Percentiles rank a stretch among this genome's conserved stretches.
Evolutionary conservation across 257 asterid species (phyloP).

Genomic region (Nicotiana sylvestris): DNA sequence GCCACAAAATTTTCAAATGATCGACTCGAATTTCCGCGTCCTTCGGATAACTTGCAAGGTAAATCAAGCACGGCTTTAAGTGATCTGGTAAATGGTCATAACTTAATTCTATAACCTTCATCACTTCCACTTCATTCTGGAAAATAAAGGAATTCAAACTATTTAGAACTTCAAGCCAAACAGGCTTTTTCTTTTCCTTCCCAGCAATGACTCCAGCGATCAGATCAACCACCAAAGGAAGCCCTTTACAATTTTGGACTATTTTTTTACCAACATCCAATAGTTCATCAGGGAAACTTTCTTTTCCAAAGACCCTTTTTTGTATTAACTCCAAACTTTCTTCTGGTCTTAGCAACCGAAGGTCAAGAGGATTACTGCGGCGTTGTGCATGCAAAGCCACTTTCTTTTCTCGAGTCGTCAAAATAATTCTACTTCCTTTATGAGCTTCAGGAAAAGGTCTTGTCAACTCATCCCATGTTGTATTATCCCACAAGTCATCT

Average conservation of each 20-base stretch:
- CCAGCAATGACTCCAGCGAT: too few species aligned
- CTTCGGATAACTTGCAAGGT: slow-evolving; percentile 10
- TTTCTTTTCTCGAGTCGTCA: background rate
- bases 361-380: background rate
- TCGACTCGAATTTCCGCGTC: background rate
- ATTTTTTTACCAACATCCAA: too few species aligned
- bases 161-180: background rate
- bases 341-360: background rate
- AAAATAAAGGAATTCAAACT: slow-evolving; percentile 6
- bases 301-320: too few species aligned
- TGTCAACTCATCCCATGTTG: background rate
- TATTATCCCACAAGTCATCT: too few species aligned
- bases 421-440: slow-evolving; percentile 11
- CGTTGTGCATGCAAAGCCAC: background rate
- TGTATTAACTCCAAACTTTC: too few species aligned
- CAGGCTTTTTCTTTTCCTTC: too few species aligned
- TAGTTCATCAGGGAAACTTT: too few species aligned
- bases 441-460: background rate
- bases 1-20: slow-evolving; percentile 18
- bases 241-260: too few species aligned
- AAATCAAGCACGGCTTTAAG: slow-evolving; percentile 29
- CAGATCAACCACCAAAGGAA: too few species aligned
- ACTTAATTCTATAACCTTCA: slow-evolving; percentile 21
- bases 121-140: background rate
- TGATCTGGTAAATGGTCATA: slow-evolving; percentile 22